A percentile compares a stretch with the other conserved stretches of the same genome.
phyloP scores from a whole-genome alignment of 2,329 filamentous ascomycete species.

The Myriangium duriaei region DNA sequence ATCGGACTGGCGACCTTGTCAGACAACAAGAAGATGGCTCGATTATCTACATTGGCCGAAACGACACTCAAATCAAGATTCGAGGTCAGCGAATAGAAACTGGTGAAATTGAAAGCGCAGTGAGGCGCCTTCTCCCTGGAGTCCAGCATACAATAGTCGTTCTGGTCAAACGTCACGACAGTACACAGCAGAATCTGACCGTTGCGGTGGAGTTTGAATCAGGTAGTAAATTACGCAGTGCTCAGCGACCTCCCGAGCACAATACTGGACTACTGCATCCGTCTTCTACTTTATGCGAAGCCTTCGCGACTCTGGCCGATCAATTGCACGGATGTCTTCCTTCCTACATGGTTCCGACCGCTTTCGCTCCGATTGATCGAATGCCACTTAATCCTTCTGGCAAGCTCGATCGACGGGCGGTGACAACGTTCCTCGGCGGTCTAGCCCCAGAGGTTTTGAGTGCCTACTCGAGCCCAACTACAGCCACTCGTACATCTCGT shows the following conservation, averaged over 20 bases:
- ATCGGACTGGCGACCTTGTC: constrained; percentile 72
- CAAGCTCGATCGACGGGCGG: constrained; percentile 28
- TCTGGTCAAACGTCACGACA: not conserved
- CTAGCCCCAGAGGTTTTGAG: not conserved
- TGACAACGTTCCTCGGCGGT: not conserved
- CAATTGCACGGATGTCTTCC: constrained; percentile 44
- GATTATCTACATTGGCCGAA: constrained; percentile 62
- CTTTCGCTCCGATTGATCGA: constrained; percentile 56
- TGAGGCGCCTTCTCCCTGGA: not conserved
- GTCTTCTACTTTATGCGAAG: constrained; percentile 38
- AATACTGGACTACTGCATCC: not conserved
- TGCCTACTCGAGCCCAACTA: not conserved
- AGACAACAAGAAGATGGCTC: constrained; percentile 53
- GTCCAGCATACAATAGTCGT: not conserved
- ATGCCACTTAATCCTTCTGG: constrained; percentile 61
- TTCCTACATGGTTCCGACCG: constrained; percentile 82
- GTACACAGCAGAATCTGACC: not conserved
- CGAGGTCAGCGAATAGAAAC: constrained; percentile 88
- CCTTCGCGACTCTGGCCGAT: not conserved
- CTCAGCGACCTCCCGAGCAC: not conserved
- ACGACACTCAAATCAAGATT: constrained; percentile 84
- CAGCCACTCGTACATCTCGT: not conserved
- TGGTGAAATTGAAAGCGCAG: constrained; percentile 64
- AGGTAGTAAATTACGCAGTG: not conserved
- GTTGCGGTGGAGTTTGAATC: not conserved